A percentile compares a stretch with the other conserved stretches of the same genome.
phyloP scores from a whole-genome alignment of 148 eudicot species.

The Polygonum aviculare region DNA sequence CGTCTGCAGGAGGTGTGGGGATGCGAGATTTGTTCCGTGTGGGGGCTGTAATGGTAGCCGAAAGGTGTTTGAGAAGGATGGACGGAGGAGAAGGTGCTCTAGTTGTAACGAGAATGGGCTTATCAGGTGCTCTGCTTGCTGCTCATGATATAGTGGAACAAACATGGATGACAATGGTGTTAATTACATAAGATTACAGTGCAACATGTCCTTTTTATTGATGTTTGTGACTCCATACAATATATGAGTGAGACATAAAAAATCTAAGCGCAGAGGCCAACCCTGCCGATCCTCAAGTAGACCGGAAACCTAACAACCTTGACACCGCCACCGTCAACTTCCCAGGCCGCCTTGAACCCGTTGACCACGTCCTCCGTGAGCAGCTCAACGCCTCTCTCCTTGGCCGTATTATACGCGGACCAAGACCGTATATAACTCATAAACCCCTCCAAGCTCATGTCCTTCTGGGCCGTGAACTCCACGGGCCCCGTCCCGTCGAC shows the following conservation, averaged over 20 bases:
- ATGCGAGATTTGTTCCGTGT: constrained; percentile 68
- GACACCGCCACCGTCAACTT: constrained; percentile 27
- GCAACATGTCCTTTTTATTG: too few species aligned
- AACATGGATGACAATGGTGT: too few species aligned
- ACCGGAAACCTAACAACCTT: constrained; percentile 52
- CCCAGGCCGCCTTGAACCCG: constrained; percentile 58
- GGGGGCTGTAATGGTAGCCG: constrained; percentile 77
- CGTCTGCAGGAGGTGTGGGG: constrained; percentile 81
- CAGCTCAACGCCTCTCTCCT: constrained; percentile 69
- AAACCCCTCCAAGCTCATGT: constrained; percentile 52
- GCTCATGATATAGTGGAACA: constrained; percentile 14
- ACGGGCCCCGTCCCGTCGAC: constrained; percentile 60
- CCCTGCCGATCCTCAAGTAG: constrained; percentile 65
- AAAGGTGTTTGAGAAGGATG: constrained; percentile 34
- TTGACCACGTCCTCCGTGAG: constrained; percentile 40
- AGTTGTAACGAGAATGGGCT: constrained; percentile 94
- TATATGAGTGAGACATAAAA: too few species aligned
- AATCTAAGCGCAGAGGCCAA: constrained; percentile 16
- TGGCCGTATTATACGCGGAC: constrained; percentile 75
- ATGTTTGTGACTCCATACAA: too few species aligned
- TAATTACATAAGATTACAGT: too few species aligned
- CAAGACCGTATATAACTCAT: constrained; percentile 51
- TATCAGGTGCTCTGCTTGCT: constrained; percentile 77
- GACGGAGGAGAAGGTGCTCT: constrained; percentile 42
- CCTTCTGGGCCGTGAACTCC: constrained; percentile 42